These are phyloP conservation scores for Rhizophagus prolifer DNA, from an alignment of 192 early-diverging fungal species.

Conservation along the genomic window DNA sequence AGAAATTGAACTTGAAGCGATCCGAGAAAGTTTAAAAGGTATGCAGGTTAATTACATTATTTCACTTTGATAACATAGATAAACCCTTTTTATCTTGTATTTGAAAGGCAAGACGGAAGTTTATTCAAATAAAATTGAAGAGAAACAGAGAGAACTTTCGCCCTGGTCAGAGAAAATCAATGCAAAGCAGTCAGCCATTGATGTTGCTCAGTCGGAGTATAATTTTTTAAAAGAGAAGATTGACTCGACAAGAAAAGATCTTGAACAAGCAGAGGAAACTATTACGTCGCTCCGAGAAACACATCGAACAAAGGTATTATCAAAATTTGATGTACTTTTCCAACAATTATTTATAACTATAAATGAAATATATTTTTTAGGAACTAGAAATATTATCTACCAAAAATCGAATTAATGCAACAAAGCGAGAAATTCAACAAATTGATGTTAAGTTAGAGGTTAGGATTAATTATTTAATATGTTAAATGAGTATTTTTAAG, in stretches of 20 bases:
- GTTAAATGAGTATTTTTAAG: background rate
- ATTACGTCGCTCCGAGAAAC: constrained; percentile 46
- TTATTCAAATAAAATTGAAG: constrained; percentile 79
- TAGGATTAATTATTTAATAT: background rate
- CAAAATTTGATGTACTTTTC: constrained; percentile 13
- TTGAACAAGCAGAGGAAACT: constrained; percentile 62
- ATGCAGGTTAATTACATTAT: background rate
- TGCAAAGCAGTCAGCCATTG: constrained; percentile 61
- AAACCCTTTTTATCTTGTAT: background rate
- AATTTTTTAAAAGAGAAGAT: constrained; percentile 70
- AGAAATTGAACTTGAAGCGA: constrained; percentile 71
- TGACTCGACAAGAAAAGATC: constrained; percentile 47
- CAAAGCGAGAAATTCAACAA: constrained; percentile 11
- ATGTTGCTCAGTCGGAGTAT: constrained; percentile 79
- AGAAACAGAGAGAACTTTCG: constrained; percentile 78
- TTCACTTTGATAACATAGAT: background rate
- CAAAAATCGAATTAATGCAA: background rate
- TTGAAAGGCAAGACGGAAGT: constrained; percentile 76
- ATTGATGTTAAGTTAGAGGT: background rate
- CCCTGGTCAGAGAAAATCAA: constrained; percentile 61
- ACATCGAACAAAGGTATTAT: constrained; percentile 38
- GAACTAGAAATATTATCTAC: constrained; percentile 39
- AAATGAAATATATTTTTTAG: constrained; percentile 34
- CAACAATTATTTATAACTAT: constrained; percentile 35
- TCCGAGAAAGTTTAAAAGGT: constrained; percentile 69